phyloP scores from a whole-genome alignment of 2,329 filamentous ascomycete species.

The Paracamarosporium sp. region DNA sequence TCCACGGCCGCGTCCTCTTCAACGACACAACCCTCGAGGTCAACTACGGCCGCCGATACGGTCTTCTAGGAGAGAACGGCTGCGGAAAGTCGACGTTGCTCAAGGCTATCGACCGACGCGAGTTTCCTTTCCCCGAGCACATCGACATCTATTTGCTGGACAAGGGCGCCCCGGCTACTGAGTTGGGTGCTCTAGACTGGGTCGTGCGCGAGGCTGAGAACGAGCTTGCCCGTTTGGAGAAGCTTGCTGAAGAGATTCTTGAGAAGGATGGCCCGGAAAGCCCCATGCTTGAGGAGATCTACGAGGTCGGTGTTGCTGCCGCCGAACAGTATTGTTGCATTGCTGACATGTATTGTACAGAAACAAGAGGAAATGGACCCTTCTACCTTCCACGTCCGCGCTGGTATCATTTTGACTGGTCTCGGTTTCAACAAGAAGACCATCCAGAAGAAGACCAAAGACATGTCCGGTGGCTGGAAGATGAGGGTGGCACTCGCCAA shows the following conservation, averaged over 20 bases:
- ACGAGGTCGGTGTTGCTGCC: conserved; percentile 72
- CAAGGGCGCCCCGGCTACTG: conserved; percentile 88
- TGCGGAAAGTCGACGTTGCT: conserved; percentile 98
- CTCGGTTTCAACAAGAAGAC: conserved; percentile 98
- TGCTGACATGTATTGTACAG: conserved; percentile 54
- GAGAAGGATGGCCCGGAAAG: conserved; percentile 93
- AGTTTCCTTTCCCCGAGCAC: conserved; percentile 95
- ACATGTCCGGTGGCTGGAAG: conserved; percentile 99
- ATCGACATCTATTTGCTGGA: conserved; percentile 98
- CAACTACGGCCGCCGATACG: conserved; percentile 90
- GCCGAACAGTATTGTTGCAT: conserved; percentile 12
- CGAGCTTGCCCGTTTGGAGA: conserved; percentile 90
- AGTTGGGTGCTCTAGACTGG: conserved; percentile 94
- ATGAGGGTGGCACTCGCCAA: conserved; percentile 99
- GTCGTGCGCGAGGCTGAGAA: conserved; percentile 93
- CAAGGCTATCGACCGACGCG: conserved; percentile 90
- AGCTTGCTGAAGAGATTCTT: conserved; percentile 84
- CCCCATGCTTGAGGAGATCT: conserved; percentile 88
- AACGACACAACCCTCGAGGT: conserved; percentile 93
- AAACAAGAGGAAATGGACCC: conserved; percentile 99
- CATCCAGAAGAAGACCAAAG: conserved; percentile 99
- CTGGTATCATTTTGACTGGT: conserved; percentile 96
- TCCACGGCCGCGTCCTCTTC: conserved; percentile 96
- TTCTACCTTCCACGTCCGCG: conserved; percentile 93
- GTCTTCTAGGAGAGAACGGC: conserved; percentile 96